Evolutionary conservation across 2,329 filamentous ascomycete genomes (phyloP).

Genomic region (Fusarium sp.): DNA sequence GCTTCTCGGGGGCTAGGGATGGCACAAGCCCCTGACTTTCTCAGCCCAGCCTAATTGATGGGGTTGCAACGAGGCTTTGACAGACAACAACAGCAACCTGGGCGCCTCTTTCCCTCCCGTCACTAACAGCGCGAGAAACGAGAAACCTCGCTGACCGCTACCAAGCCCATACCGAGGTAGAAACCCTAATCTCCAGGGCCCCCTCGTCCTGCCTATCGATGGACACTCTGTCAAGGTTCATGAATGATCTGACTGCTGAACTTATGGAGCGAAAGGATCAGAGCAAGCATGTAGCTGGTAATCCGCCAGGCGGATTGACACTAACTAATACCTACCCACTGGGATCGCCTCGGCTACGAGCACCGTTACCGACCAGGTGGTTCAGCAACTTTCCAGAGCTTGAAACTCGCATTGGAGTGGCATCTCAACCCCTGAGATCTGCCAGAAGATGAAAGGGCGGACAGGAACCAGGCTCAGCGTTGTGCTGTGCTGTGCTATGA

Average conservation of each 20-base stretch:
- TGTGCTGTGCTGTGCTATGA: background rate
- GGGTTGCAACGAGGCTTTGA: background rate
- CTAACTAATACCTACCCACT: background rate
- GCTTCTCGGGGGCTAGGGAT: background rate
- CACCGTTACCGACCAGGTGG: conserved; percentile 5
- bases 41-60: background rate
- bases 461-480: background rate
- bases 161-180: background rate
- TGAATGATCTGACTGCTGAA: background rate
- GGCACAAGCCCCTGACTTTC: background rate
- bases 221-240: background rate
- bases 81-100: background rate
- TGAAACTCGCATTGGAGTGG: conserved; percentile 3
- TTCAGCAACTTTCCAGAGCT: background rate
- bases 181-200: background rate
- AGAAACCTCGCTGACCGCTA: conserved; percentile 5
- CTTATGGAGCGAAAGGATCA: background rate
- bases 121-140: background rate
- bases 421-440: background rate
- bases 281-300: background rate
- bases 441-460: background rate
- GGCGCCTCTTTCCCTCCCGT: background rate
- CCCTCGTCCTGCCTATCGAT: background rate
- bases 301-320: background rate
- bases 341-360: background rate